Conservation (phyloP, 140 eudicot genomes). For the Ambrosia hybrid region DNA sequence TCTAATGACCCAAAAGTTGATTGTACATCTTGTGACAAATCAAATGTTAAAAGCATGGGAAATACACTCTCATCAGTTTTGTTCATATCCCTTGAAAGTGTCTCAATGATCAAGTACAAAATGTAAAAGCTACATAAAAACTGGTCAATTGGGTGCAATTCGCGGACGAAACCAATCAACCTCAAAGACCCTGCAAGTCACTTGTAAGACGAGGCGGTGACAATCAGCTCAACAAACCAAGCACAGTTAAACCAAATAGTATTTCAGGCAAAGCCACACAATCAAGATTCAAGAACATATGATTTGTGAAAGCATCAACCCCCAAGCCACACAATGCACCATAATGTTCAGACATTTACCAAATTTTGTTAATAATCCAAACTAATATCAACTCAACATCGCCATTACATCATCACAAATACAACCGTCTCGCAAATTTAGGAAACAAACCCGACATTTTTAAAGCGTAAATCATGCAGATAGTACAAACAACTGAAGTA, state of each 20-base stretch:
- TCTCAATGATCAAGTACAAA: not conserved
- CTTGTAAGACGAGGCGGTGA: not conserved
- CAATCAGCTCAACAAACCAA: not conserved
- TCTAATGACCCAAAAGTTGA: not conserved
- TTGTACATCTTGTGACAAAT: not conserved
- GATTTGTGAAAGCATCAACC: not conserved
- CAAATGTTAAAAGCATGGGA: not conserved
- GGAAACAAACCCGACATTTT: not conserved
- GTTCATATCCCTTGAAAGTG: not conserved
- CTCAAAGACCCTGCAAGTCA: too few relatives aligned
- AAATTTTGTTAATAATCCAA: not conserved
- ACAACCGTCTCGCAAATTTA: not conserved
- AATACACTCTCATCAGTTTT: too few relatives aligned
- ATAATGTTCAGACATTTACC: not conserved
- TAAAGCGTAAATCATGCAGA: not conserved
- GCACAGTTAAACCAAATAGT: not conserved
- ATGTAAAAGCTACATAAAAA: too few relatives aligned
- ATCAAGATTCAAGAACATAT: not conserved
- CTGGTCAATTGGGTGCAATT: too few relatives aligned
- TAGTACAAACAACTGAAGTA: slow-evolving; percentile 5
- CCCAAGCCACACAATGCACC: slow-evolving; percentile 8
- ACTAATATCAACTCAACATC: slow-evolving; percentile 11
- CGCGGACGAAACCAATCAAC: too few relatives aligned
- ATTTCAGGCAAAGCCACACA: not conserved
- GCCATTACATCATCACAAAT: not conserved